Evolutionary conservation across 306 rosid species (phyloP), one percentile per base, ranked within the genome.

Genomic region (Chamaecrista fasciculata): DNA sequence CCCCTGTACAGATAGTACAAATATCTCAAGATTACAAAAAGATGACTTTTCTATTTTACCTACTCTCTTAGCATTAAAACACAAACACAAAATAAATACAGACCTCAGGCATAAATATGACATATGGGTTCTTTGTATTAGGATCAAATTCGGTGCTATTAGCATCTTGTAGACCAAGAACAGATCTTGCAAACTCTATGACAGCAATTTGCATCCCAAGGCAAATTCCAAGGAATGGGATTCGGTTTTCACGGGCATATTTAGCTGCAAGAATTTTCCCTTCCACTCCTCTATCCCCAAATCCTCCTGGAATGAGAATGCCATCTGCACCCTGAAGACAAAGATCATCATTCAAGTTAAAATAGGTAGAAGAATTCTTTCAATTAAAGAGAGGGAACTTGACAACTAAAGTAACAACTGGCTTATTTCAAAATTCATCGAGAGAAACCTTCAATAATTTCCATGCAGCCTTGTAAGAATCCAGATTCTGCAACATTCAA

Each of bases 51-150:
- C 8, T 47, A 18, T 18, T 42, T 50, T 26, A 59, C 20, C 19
- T 10, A 25, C 56, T 51, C 44, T 16, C 74, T 67, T 14, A 50
- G 57, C 19, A 50, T 50, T 37, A 48, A 44, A 31, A 39, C 7
- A 33, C 25, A 33, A 64, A 34, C 66, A 71, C 5, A 18, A 33
- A 44, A 71, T 56, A n/a, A n/a, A n/a, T 37, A 43, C 42, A 43
- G 14, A 85, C 99, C 97, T 94, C 99, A n/a, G 95, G 99, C 97
- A 94, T 86, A 72, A 94, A 91, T 72, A 89, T 77, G 67, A 94
- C 89, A 74, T 74, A 89, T 11, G 96, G 99, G 69, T 80, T 88
- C 67, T 76, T 77, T 12, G 99, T 81, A 48, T 84, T 65, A 5
- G 86, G 81, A 71, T 88, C 89, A 78, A 94, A 86, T 81, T 94